Evolutionary conservation across 2,329 filamentous ascomycete species (phyloP).

Genomic region (Exophiala sideris): DNA sequence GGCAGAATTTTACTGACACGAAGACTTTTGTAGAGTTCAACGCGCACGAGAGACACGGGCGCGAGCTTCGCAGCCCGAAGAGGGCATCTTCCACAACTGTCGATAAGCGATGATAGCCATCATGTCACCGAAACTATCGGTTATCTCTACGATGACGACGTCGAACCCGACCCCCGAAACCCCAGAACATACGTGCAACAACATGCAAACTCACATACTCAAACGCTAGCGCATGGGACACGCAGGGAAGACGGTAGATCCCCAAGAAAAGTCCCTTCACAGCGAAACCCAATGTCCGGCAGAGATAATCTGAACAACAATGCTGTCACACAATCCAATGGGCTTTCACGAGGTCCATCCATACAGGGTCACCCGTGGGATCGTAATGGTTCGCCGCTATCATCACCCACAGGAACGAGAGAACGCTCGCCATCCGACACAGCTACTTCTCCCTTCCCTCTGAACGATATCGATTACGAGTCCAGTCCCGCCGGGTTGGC

Average conservation of each 20-base stretch:
- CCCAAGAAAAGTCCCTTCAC: conserved; percentile 13
- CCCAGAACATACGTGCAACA: conserved; percentile 6
- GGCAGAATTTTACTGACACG: conserved; percentile 14
- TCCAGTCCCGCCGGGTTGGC: conserved; percentile 85
- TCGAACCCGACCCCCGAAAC: conserved; percentile 41
- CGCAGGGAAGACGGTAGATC: conserved; percentile 5
- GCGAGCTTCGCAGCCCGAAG: conserved; percentile 51
- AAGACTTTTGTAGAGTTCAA: conserved; percentile 37
- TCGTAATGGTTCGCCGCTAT: conserved; percentile 53
- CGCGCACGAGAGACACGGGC: conserved; percentile 39
- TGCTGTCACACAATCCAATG: conserved; percentile 30
- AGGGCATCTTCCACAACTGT: conserved; percentile 60
- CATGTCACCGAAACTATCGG: conserved; percentile 94
- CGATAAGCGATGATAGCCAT: conserved; percentile 83
- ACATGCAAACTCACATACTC: conserved; percentile 2
- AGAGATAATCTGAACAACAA: conserved; percentile 19
- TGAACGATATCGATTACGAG: conserved; percentile 85
- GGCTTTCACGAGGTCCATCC: conserved; percentile 30
- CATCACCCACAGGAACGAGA: conserved; percentile 55
- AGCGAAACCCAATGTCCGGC: conserved; percentile 17
- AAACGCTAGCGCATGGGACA: conserved; percentile 10
- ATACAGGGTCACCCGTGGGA: conserved; percentile 34
- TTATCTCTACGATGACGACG: conserved; percentile 75
- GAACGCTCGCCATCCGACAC: conserved; percentile 52
- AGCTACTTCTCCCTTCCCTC: conserved; percentile 62